Base-by-base conservation (phyloP, 73 alveolate species). In the Tetrahymena borealis region DNA sequence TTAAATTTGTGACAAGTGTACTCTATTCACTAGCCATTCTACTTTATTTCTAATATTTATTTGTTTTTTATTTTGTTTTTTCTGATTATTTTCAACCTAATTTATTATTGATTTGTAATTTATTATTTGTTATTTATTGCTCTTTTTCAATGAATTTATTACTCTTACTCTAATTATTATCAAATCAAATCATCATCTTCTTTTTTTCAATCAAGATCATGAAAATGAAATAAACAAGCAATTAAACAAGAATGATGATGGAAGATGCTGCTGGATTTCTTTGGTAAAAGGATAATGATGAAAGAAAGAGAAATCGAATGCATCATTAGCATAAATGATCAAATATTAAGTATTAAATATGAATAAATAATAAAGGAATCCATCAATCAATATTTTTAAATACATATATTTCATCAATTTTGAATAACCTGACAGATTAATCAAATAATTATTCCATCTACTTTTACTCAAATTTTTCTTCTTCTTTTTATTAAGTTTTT, bases 1-100 rank as follows among this genome's bases (percentile, higher is more conserved):
- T 94, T 42, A 94, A 78, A 78, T 94, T 94, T 35, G 90, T 90
- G 43, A 91, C 91, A 40, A 94, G 92, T 39, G 85, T 60, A 35
- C 85, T 60, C 28, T 60, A 35, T 60, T 60, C 85, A 20, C 85
- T 60, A 35, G 85, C 85, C 85, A 60, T 60, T 60, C 33, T 60
- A 60, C 85, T 60, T 60, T 60, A 60, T 60, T 35, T 60, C 85
- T 60, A 60, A 24, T 60, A 7, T 60, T 60, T 24, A 35, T 60
- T 60, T 18, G 85, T 60, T 60, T 60, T 60, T 60, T 60, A 60
- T 60, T 60, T 60, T 60, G 28, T 60, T 60, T 60, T 60, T 60
- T 35, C 85, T 60, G 85, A 60, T 60, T 60, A 60, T 60, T 60
- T 60, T 60, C 85, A 60, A 60, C 85, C 85, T 35, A 60, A 60